Conservation (phyloP, 2,329 filamentous ascomycete genomes). For the Ilyonectria mors-panacis region DNA sequence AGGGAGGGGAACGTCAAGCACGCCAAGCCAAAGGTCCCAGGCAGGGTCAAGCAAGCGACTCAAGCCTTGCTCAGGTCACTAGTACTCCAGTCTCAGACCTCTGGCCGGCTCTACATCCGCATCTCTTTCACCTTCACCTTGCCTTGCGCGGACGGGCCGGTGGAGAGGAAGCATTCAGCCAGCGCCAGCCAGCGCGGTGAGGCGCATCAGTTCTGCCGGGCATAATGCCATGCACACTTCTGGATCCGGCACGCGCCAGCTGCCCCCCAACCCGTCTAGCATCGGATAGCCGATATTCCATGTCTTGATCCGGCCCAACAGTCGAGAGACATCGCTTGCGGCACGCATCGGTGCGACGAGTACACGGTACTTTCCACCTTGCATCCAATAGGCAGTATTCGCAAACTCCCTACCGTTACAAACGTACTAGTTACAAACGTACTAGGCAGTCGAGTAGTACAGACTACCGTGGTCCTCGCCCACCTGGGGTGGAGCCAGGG, state of each 20-base stretch:
- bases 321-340: background rate
- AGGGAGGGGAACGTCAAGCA: slow-evolving; percentile 2
- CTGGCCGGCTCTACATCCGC: background rate
- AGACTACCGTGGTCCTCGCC: background rate
- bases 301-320: background rate
- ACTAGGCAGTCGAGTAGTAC: background rate
- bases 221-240: background rate
- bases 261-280: background rate
- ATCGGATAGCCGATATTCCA: background rate
- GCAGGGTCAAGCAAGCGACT: background rate
- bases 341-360: background rate
- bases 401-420: background rate
- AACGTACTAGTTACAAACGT: background rate
- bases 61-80: slow-evolving; percentile 3
- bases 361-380: background rate
- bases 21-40: background rate
- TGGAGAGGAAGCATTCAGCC: slow-evolving; percentile 5
- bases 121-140: background rate
- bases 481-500: slow-evolving; percentile 10
- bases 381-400: slow-evolving; percentile 2
- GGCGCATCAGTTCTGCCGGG: background rate
- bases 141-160: background rate
- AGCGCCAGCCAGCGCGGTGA: background rate
- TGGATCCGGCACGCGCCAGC: background rate
- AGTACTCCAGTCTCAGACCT: background rate